A percentile compares a stretch with the other conserved stretches of the same genome.
These are phyloP conservation scores for Planoprotostelium fungivorum DNA, from an alignment of 78 protist species.

Conservation along the genomic window DNA sequence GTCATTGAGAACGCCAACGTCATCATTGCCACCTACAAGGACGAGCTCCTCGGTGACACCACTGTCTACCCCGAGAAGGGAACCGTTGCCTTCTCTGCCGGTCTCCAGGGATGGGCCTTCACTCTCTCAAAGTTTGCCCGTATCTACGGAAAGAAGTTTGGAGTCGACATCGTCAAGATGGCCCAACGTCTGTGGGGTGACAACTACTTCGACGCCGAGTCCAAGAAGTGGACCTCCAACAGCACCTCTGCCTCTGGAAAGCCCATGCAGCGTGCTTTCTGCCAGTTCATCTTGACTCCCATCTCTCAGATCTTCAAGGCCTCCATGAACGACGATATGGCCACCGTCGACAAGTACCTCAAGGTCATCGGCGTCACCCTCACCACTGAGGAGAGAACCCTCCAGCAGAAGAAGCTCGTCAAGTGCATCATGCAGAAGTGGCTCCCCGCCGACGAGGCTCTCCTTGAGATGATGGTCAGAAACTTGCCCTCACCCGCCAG, in stretches of 20 bases:
- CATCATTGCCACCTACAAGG: constrained; percentile 84
- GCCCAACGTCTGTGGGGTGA: constrained; percentile 98
- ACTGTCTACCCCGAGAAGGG: constrained; percentile 86
- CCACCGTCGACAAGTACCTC: constrained; percentile 74
- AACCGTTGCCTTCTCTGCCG: constrained; percentile 96
- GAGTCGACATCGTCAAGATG: constrained; percentile 77
- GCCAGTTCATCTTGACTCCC: constrained; percentile 95
- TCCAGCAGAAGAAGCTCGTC: constrained; percentile 83
- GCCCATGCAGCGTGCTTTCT: constrained; percentile 89
- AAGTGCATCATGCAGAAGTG: constrained; percentile 95
- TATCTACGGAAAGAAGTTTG: constrained; percentile 84
- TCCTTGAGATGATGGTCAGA: constrained; percentile 94
- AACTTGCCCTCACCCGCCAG: constrained; percentile 96
- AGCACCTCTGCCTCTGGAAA: constrained; percentile 45
- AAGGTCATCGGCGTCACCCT: constrained; percentile 77
- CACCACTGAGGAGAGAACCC: constrained; percentile 78
- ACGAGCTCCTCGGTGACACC: constrained; percentile 92
- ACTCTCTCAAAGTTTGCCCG: constrained; percentile 91
- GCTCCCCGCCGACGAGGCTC: constrained; percentile 98
- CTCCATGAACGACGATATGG: constrained; percentile 84
- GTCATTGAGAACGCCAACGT: constrained; percentile 91
- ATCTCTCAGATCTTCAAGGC: constrained; percentile 87
- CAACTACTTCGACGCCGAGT: constrained; percentile 84
- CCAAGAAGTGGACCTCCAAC: constrained; percentile 87
- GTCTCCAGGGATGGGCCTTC: constrained; percentile 99